Evolutionary conservation across 139 green algal genomes (phyloP), one percentile per base, ranked within the genome.

Genomic region (Dunaliella sp.): DNA sequence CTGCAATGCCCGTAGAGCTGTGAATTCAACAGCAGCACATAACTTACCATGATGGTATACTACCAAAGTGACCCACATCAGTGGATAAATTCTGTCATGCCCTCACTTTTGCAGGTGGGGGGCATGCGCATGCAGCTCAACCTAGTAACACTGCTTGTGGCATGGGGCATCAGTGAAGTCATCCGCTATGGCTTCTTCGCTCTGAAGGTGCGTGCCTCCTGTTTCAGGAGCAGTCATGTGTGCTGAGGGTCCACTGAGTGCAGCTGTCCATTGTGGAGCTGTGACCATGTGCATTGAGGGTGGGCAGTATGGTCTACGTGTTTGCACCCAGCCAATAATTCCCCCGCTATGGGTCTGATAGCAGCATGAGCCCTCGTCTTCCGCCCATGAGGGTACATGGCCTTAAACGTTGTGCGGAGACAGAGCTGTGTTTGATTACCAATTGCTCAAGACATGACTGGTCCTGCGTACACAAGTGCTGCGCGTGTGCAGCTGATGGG

Each of bases 171-270:
- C 65, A 97, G 88, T 57, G 97, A 99, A 84, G 86, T 99, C 38
- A 94, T 98, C 80, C 92, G 97, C 35, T 99, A 99, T 88, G 87
- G 87, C 59, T 98, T 98, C 87, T 99, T 96, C 87, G 95, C 94
- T 0, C 83, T 95, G 81, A 98, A 98, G 93, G 92, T 94, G 35
- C 7, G 83, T 2, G 25, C 31, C 75, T 36, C 22, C 21, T 30
- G 26, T 26, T 31, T 7, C 26, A 33, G 26, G 75, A 36, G 75
- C 75, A 80, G 33, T 24, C 75, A 33, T 80, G 75, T 26, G 25
- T 24, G 26, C 25, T 80, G 25, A 30, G 22, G 75, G 75, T 30
- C 21, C 25, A 30, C 75, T 26, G 75, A 21, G 22, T n/a, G 58
- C 22, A 21, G 58, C 58, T 24, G n/a, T 74, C 58, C 24, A 74